phyloP scores from a whole-genome alignment of 306 rosid genomes.

The Luffa aegyptiaca region DNA sequence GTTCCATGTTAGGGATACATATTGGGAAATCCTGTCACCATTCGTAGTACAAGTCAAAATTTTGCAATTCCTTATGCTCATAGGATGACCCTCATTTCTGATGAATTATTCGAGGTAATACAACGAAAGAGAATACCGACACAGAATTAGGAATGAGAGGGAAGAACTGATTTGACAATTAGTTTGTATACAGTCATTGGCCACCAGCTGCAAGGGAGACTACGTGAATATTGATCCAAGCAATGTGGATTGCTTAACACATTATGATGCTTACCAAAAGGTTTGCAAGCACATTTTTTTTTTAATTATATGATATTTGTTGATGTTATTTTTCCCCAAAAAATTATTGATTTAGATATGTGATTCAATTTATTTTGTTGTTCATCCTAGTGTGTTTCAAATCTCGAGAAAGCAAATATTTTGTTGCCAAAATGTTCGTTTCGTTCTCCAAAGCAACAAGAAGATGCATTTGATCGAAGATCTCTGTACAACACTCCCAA shows the following conservation, averaged over 20 bases:
- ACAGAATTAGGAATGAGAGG: background rate
- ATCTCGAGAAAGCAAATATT: background rate
- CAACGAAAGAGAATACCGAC: too few relatives aligned
- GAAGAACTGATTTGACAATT: background rate
- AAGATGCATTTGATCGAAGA: background rate
- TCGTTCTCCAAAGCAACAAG: background rate
- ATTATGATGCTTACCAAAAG: constrained; percentile 16
- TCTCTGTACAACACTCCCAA: background rate
- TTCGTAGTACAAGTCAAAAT: background rate
- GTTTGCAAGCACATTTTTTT: background rate
- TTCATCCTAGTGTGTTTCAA: background rate
- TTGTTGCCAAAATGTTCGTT: background rate
- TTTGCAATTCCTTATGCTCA: constrained; percentile 30
- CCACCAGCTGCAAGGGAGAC: constrained; percentile 36
- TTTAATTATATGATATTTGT: too few relatives aligned
- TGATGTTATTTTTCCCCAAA: too few relatives aligned
- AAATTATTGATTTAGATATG: background rate
- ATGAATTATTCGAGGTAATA: constrained; percentile 43
- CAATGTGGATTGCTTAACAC: constrained; percentile 24
- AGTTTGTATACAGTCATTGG: constrained; percentile 11
- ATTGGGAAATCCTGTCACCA: constrained; percentile 38
- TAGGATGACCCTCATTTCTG: constrained; percentile 56
- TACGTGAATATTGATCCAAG: constrained; percentile 19
- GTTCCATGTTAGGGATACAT: constrained; percentile 39
- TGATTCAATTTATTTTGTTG: background rate